Evolutionary conservation across 169 alveolate species (phyloP), one percentile per base, ranked within the genome.

Genomic region (Neospora caninum): DNA sequence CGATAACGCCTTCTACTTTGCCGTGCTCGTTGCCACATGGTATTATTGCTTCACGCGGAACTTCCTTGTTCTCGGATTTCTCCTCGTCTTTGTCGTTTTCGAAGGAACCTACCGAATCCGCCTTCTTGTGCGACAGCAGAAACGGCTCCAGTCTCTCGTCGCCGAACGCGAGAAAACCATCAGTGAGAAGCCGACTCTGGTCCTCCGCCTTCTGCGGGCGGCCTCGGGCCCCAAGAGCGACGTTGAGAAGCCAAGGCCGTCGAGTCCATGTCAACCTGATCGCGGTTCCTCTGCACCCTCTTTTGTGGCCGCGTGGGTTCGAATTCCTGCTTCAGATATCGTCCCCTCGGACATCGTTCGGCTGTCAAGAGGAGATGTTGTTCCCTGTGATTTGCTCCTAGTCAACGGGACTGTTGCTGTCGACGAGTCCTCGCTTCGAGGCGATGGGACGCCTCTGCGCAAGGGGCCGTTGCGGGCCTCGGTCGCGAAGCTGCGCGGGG

Each of bases 321-420:
- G 89, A 13, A 43, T 42, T 9, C 49, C 69, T 34, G 94, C 94
- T 0, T 16, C 58, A 2, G 88, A 42, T n/a, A n/a, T 91, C 20
- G 89, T 78, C 38, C 94, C 94, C 34, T 83, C 88, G 53, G 94
- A 91, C 49, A 20, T 91, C 64, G 58, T 91, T 45, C 80, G 82
- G 49, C 89, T 91, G 80, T 70, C 82, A 80, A 49, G 69, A 13
- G 94, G 94, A 31, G 94, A 80, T 53, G 38, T 27, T 4, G 88
- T 80, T 0, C 89, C 94, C n/a, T 70, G 89, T 31, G 94, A 91
- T 53, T 31, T 91, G 89, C 58, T 91, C 39, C 89, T 91, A 29
- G 88, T 91, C 73, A 86, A 91, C 39, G 94, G 94, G 20, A 39
- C 94, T 20, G 91, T 78, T 34, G 82, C 94, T 43, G 80, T 91